Base-by-base conservation (phyloP, 1,139 yeast genomes). In the Pneumocystis sp. region DNA sequence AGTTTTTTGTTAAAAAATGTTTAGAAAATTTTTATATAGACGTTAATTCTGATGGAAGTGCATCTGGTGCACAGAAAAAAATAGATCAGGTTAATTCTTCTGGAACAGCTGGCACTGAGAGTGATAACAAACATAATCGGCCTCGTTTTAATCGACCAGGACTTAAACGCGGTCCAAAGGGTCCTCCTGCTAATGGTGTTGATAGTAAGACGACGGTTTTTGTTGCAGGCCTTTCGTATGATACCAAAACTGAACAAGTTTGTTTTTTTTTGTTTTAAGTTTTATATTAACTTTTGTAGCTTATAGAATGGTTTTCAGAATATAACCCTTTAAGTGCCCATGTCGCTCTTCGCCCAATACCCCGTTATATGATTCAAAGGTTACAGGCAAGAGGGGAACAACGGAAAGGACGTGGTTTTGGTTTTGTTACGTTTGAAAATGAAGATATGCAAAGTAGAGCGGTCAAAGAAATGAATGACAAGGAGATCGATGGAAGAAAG, bases 151-250 rank as follows among this genome's bases (percentile, higher is more conserved):
- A 3, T 25, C 57, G 57, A 59, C 62, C 59, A 21, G 40, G 31
- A 21, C 1, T 59, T 29, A 62, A 61, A 59, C 45, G 42, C 45
- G 57, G 63, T 62, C 66, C 59, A 63, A 68, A 65, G 63, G 68
- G 66, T 10, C 67, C 71, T 15, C 67, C 63, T 59, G 66, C 66
- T 40, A 72, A 69, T 35, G 70, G 71, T 63, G 65, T 62, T 63
- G 72, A 76, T 21, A 80, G 86, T 0, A 71, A 73, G 6, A 82
- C 82, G 68, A 82, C 87, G 0, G 75, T 85, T 19, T 84, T 80
- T 70, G 79, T 85, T 62, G 76, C 80, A 6, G 79, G 78, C 50
- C 75, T 85, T 64, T 78, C 81, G 56, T 74, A 71, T 37, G 73
- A 70, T 29, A 69, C 73, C 60, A 73, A 76, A 25, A 68, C 69